phyloP scores from a whole-genome alignment of 495 filamentous ascomycete genomes.

The Aspergillus avenaceus region DNA sequence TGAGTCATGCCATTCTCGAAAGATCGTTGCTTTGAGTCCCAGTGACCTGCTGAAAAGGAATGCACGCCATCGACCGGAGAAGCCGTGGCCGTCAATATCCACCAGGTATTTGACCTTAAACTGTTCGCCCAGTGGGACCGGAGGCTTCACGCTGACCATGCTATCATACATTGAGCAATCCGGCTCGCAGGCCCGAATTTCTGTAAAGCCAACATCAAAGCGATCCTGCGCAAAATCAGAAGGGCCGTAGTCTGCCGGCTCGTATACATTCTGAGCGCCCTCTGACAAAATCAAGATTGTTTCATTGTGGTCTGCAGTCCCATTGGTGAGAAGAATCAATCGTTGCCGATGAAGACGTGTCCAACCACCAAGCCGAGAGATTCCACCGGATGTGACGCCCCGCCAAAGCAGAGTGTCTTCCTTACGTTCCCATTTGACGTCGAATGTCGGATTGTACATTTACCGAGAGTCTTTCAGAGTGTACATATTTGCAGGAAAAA shows the following conservation, averaged over 20 bases:
- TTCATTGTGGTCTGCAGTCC: neutral
- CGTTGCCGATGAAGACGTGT: neutral
- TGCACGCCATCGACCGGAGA: slow-evolving; percentile 66
- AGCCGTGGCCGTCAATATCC: slow-evolving; percentile 71
- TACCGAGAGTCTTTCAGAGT: neutral
- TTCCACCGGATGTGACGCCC: neutral
- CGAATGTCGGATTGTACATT: neutral
- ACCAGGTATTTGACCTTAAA: slow-evolving; percentile 59
- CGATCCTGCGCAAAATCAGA: too few relatives aligned
- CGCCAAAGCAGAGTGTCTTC: neutral
- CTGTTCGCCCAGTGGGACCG: slow-evolving; percentile 36
- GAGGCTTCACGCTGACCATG: too few relatives aligned
- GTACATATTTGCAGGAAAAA: slow-evolving; percentile 37
- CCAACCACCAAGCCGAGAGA: neutral
- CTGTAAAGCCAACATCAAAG: neutral
- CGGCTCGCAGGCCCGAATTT: neutral
- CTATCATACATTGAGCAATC: too few relatives aligned
- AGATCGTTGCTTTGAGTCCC: slow-evolving; percentile 69
- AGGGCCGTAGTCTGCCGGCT: too few relatives aligned
- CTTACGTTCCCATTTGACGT: neutral
- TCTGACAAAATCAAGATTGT: neutral
- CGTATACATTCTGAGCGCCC: neutral
- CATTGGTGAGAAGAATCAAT: neutral
- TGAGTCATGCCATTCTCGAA: slow-evolving; percentile 72
- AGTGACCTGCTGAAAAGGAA: slow-evolving; percentile 62